Conservation (phyloP, 2,329 filamentous ascomycete species). For the Penicillium sp. region DNA sequence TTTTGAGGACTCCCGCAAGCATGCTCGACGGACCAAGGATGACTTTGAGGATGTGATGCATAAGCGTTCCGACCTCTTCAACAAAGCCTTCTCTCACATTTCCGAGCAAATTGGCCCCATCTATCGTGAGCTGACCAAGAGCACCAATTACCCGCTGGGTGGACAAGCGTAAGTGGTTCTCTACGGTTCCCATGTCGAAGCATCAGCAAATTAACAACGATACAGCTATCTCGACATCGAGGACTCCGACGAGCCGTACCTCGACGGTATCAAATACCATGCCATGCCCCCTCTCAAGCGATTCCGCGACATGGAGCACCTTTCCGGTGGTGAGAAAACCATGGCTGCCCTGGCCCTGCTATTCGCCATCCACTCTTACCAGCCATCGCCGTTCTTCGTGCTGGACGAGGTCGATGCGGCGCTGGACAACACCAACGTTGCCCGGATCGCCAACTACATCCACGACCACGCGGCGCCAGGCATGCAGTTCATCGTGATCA, state of each 20-base stretch:
- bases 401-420: constrained; percentile 96
- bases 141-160: constrained; percentile 82
- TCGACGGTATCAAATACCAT: constrained; percentile 94
- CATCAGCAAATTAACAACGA: too few species aligned
- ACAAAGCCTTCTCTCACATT: constrained; percentile 89
- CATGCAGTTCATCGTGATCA: constrained; percentile 99
- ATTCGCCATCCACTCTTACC: constrained; percentile 93
- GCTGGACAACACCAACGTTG: constrained; percentile 94
- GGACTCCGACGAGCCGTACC: constrained; percentile 87
- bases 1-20: constrained; percentile 71
- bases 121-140: constrained; percentile 89
- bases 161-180: constrained; percentile 51
- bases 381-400: constrained; percentile 93
- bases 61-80: constrained; percentile 80
- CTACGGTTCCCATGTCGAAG: not conserved
- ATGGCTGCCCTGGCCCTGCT: constrained; percentile 95
- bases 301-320: constrained; percentile 97
- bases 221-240: constrained; percentile 85
- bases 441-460: constrained; percentile 93
- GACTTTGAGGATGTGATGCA: constrained; percentile 74
- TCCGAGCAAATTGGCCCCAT: constrained; percentile 87
- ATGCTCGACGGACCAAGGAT: constrained; percentile 67
- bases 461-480: constrained; percentile 86
- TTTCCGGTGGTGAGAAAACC: constrained; percentile 95
- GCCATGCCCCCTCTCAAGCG: constrained; percentile 97